Percentiles rank a stretch among this genome's conserved stretches.
Conservation (phyloP, 2,329 filamentous ascomycete genomes). For the Colletotrichum spaethianum region DNA sequence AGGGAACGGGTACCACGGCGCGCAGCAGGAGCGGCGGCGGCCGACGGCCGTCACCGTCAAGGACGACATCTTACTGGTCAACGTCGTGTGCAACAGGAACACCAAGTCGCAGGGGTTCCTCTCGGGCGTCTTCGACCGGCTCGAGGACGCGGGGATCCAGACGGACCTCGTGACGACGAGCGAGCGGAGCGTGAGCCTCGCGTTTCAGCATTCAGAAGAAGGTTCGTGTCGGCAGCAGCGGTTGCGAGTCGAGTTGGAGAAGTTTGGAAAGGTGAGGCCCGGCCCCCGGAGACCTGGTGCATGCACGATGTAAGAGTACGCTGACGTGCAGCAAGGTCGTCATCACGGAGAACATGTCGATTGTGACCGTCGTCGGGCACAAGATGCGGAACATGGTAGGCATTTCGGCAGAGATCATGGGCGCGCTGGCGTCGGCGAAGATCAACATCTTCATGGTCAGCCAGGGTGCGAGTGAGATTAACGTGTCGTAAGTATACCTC, state of each 20-base stretch:
- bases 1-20: constrained; percentile 25
- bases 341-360: constrained; percentile 83
- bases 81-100: constrained; percentile 97
- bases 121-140: constrained; percentile 92
- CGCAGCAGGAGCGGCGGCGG: constrained; percentile 61
- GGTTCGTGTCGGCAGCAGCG: constrained; percentile 73
- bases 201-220: constrained; percentile 84
- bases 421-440: constrained; percentile 30
- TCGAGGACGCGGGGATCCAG: constrained; percentile 87
- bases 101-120: constrained; percentile 97
- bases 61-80: constrained; percentile 95
- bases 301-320: background rate
- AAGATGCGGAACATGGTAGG: constrained; percentile 99
- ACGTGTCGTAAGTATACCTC: constrained; percentile 81
- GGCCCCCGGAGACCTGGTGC: constrained; percentile 58
- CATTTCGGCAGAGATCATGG: constrained; percentile 60
- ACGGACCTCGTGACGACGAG: constrained; percentile 97
- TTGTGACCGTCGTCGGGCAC: constrained; percentile 91
- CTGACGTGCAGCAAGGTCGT: background rate
- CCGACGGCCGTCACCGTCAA: constrained; percentile 97
- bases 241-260: constrained; percentile 79
- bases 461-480: constrained; percentile 95
- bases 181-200: constrained; percentile 98
- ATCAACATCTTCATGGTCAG: constrained; percentile 41
- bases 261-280: constrained; percentile 91